These are phyloP conservation scores for Agrostemma githago DNA, from an alignment of 148 eudicot genomes.

Conservation along the genomic window DNA sequence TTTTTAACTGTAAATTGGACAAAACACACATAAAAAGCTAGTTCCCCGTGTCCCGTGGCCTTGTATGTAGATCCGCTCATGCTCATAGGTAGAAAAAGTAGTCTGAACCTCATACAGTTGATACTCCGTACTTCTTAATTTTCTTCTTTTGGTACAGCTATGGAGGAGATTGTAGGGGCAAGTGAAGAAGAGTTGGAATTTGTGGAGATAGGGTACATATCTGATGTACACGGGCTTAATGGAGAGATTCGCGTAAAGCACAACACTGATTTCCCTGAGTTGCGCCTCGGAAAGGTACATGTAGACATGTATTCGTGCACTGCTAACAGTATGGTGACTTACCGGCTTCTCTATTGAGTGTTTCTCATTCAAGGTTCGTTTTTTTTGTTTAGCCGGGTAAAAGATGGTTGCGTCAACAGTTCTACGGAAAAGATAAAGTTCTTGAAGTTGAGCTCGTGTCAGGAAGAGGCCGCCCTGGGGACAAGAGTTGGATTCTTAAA, in stretches of 20 bases:
- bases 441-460: constrained; percentile 68
- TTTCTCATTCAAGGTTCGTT: constrained; percentile 17
- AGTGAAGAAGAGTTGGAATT: constrained; percentile 38
- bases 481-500: constrained; percentile 73
- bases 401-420: constrained; percentile 79
- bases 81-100: too few relatives aligned
- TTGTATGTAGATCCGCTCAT: too few relatives aligned
- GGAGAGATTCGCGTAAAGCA: constrained; percentile 89
- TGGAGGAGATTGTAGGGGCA: constrained; percentile 45
- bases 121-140: background rate
- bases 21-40: too few relatives aligned
- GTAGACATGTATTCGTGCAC: background rate
- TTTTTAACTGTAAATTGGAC: too few relatives aligned
- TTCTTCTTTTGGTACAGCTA: constrained; percentile 23
- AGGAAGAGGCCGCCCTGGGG: constrained; percentile 73
- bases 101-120: background rate
- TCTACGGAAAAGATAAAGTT: constrained; percentile 53
- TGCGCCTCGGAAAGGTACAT: constrained; percentile 67
- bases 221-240: constrained; percentile 78
- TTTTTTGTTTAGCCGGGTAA: constrained; percentile 63
- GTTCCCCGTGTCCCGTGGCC: too few relatives aligned
- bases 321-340: constrained; percentile 4
- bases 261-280: constrained; percentile 79
- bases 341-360: background rate
- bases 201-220: constrained; percentile 74